A percentile compares a stretch with the other conserved stretches of the same genome.
These are phyloP conservation scores for Pleurotus cornucopiae DNA, from an alignment of 768 basidiomycete genomes.

Conservation along the genomic window DNA sequence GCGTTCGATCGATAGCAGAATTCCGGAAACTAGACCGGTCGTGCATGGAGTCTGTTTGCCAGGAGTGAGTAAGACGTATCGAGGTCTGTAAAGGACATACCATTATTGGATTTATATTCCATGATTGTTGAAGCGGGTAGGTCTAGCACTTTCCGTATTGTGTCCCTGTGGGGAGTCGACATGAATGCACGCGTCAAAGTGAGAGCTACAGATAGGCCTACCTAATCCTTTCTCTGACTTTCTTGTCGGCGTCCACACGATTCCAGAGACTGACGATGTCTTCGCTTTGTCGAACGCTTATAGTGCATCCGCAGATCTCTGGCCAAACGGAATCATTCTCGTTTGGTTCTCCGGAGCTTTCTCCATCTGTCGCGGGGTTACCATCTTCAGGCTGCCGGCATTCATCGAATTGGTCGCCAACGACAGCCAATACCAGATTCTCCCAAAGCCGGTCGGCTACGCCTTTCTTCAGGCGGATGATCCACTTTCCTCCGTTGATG, in stretches of 20 bases:
- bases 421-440: constrained; percentile 78
- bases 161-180: constrained; percentile 50
- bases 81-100: constrained; percentile 29
- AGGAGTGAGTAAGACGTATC: constrained; percentile 10
- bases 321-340: constrained; percentile 46
- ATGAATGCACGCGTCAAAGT: neutral
- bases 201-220: constrained; percentile 30
- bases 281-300: constrained; percentile 89
- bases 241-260: constrained; percentile 70
- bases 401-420: constrained; percentile 87
- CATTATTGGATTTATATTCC: constrained; percentile 95
- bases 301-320: constrained; percentile 92
- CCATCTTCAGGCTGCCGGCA: constrained; percentile 39
- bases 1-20: constrained; percentile 47
- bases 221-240: constrained; percentile 79
- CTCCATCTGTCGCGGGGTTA: constrained; percentile 16
- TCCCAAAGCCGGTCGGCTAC: constrained; percentile 91
- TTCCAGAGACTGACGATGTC: constrained; percentile 96
- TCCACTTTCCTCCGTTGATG: constrained; percentile 88
- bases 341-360: constrained; percentile 30
- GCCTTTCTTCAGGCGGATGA: constrained; percentile 87
- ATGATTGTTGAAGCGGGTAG: constrained; percentile 76
- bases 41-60: constrained; percentile 72
- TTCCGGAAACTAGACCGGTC: constrained; percentile 85
- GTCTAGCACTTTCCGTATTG: constrained; percentile 69